phyloP scores from a whole-genome alignment of 495 filamentous ascomycete genomes.

The Podospora australis region DNA sequence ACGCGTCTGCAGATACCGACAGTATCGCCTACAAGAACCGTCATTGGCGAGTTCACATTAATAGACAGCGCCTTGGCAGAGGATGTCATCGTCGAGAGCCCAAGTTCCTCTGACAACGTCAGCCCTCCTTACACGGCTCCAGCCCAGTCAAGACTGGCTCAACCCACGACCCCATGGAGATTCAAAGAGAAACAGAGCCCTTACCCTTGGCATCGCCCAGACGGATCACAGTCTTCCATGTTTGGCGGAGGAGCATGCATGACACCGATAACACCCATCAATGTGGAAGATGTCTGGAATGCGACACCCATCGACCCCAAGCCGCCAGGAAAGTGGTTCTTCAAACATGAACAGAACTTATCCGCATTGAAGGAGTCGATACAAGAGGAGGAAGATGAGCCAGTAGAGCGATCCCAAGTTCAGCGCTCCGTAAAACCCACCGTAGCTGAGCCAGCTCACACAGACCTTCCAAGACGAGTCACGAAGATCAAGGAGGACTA shows the following conservation, averaged over 20 bases:
- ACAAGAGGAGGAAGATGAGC: conserved; percentile 13
- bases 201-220: conserved; percentile 13
- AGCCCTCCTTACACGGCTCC: background rate
- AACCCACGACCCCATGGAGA: conserved; percentile 17
- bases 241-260: conserved; percentile 20
- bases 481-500: background rate
- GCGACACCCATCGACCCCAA: conserved; percentile 13
- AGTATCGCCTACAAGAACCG: conserved; percentile 4
- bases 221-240: conserved; percentile 13
- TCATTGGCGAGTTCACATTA: conserved; percentile 2
- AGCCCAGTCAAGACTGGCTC: conserved; percentile 8
- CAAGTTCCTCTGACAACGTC: background rate
- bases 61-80: conserved; percentile 19
- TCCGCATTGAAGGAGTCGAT: conserved; percentile 7
- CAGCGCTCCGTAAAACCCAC: no score
- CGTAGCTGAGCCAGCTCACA: background rate
- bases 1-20: conserved; percentile 2
- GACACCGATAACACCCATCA: conserved; percentile 28
- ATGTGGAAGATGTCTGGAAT: conserved; percentile 11
- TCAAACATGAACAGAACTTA: conserved; percentile 14
- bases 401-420: background rate
- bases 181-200: conserved; percentile 16
- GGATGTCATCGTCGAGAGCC: conserved; percentile 16
- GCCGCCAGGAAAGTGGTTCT: conserved; percentile 14
- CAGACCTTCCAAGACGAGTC: background rate